These are phyloP conservation scores for Saturnispora besseyi DNA, from an alignment of 805 yeast species.

Conservation along the genomic window DNA sequence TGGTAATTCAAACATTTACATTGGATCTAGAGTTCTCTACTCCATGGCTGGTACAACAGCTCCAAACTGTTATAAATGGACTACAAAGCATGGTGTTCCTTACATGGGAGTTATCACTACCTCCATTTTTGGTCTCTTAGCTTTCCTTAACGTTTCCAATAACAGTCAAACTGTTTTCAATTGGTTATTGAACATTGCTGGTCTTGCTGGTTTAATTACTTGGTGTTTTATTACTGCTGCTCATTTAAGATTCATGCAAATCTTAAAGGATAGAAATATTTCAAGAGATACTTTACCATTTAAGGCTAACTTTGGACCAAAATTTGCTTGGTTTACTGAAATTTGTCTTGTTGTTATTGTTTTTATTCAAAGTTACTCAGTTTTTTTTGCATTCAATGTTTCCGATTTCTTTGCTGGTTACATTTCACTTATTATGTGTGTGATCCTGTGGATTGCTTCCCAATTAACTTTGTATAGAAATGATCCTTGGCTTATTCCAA, in stretches of 20 bases:
- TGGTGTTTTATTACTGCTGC: constrained; percentile 60
- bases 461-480: constrained; percentile 44
- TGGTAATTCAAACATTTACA: constrained; percentile 66
- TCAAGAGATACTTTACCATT: constrained; percentile 62
- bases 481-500: constrained; percentile 35
- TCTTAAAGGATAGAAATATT: constrained; percentile 53
- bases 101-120: constrained; percentile 47
- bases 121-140: constrained; percentile 54
- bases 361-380: constrained; percentile 61
- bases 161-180: constrained; percentile 52
- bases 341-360: constrained; percentile 44
- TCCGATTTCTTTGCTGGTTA: constrained; percentile 60
- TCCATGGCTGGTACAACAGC: constrained; percentile 57
- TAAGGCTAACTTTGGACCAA: constrained; percentile 63
- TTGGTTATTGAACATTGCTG: constrained; percentile 70
- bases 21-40: constrained; percentile 59
- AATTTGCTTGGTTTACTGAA: constrained; percentile 52
- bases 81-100: constrained; percentile 56
- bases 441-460: constrained; percentile 40
- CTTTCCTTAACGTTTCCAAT: constrained; percentile 46
- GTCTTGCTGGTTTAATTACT: constrained; percentile 65
- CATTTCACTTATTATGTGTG: constrained; percentile 55
- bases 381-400: constrained; percentile 48
- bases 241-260: constrained; percentile 63
- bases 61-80: constrained; percentile 40